Conservation (phyloP, 129 eudicot species). For the Arctium minus region DNA sequence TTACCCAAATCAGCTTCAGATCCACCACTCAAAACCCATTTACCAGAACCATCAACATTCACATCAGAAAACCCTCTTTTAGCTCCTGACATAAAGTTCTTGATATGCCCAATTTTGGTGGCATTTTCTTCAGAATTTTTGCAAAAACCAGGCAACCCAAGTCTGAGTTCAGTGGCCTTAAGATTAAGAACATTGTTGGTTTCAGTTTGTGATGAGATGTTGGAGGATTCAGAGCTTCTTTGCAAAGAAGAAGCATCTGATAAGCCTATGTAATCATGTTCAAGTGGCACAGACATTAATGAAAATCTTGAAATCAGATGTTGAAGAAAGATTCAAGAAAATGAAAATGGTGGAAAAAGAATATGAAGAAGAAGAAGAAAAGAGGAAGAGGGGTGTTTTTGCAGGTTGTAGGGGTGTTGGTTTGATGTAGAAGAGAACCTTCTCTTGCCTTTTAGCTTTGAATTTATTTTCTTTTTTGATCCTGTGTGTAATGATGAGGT, state of each 20-base stretch:
- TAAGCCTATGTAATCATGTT: slow-evolving; percentile 85
- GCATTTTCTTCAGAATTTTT: slow-evolving; percentile 34
- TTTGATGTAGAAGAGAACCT: slow-evolving; percentile 63
- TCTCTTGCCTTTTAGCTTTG: slow-evolving; percentile 60
- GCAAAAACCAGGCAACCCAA: slow-evolving; percentile 88
- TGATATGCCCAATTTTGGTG: slow-evolving; percentile 18
- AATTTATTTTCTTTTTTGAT: slow-evolving; percentile 24
- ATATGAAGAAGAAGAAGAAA: neutral
- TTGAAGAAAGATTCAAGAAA: neutral
- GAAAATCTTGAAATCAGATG: slow-evolving; percentile 12
- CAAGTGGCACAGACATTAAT: slow-evolving; percentile 72
- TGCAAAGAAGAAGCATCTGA: slow-evolving; percentile 53
- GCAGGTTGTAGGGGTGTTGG: slow-evolving; percentile 16
- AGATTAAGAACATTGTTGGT: slow-evolving; percentile 45
- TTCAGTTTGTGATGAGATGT: slow-evolving; percentile 29
- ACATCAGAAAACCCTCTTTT: slow-evolving; percentile 85
- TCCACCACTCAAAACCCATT: slow-evolving; percentile 62
- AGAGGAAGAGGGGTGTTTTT: slow-evolving; percentile 20
- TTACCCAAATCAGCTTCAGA: slow-evolving; percentile 51
- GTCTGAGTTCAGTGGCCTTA: slow-evolving; percentile 83
- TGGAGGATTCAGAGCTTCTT: slow-evolving; percentile 40
- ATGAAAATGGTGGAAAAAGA: neutral
- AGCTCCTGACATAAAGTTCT: slow-evolving; percentile 58
- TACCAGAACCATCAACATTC: slow-evolving; percentile 41
- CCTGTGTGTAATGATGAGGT: slow-evolving; percentile 26